Base-by-base conservation (phyloP, 768 basidiomycete species). In the Neoboletus subvelutipes region DNA sequence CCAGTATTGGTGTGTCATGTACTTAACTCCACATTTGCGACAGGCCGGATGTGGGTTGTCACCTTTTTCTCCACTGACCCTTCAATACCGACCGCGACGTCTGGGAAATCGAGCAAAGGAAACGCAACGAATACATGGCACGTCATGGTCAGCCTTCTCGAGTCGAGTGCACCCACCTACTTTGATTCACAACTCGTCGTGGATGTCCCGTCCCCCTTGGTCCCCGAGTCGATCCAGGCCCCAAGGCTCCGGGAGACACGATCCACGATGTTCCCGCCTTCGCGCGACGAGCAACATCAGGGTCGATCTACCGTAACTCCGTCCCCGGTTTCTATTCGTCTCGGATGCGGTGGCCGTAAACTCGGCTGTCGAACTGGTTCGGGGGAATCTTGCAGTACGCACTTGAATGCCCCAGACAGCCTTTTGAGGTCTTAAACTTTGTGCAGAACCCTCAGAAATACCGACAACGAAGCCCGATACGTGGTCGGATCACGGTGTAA, bases 131-230 rank as follows among this genome's bases (percentile, higher is more conserved):
- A 48, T n/a, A 45, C 54, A 10, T 70, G 66, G 84, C 75, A 78
- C 48, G 71, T 85, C 46, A 69, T 76, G 22, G 75, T 87, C 9
- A 75, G 76, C 4, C 49, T 66, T 13, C 17, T 66, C 7, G 65
- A 66, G 26, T 45, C 59, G 15, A 67, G 65, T 45, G 36, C 36
- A 24, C 62, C 62, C 28, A 66, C 65, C 11, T 66, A 54, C 43
- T 61, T 66, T 17, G 52, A 55, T 46, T 61, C 62, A 18, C 43
- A 28, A 33, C 51, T 66, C 17, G 26, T 64, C 12, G 54, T 67
- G 33, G 47, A 54, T 15, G 13, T 17, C 20, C 45, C 46, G 20
- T 34, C 37, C 29, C 41, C 39, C 10, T 12, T 24, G 29, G 26
- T 20, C 24, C 11, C 50, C 4, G 6, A 42, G 26, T 24, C 47